Percentiles rank a stretch among this genome's conserved stretches.
These are phyloP conservation scores for Podospora fimiseda DNA, from an alignment of 495 filamentous ascomycete species.

Conservation along the genomic window DNA sequence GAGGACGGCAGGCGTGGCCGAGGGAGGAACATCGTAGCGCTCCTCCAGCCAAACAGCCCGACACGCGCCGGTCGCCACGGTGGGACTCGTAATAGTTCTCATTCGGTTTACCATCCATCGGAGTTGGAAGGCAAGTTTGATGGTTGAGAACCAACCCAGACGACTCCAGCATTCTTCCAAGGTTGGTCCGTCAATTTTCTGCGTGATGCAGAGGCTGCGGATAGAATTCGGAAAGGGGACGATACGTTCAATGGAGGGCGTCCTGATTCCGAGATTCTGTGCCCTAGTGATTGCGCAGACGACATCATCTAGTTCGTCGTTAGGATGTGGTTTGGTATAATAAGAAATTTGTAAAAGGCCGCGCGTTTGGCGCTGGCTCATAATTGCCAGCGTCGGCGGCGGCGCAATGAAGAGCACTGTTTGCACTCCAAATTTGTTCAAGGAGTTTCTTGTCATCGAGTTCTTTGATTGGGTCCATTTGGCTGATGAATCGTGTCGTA, in stretches of 20 bases:
- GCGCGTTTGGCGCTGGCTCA: background rate
- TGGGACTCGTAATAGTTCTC: background rate
- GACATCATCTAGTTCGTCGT: background rate
- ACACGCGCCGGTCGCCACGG: slow-evolving; percentile 1
- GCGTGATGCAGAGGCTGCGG: background rate
- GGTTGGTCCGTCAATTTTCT: background rate
- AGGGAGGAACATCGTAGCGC: background rate
- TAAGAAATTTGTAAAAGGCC: background rate
- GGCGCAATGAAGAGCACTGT: background rate
- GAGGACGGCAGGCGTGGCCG: background rate
- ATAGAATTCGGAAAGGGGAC: background rate
- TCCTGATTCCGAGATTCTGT: background rate
- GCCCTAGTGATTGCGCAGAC: background rate
- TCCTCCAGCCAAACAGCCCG: slow-evolving; percentile 3
- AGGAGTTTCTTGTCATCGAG: background rate
- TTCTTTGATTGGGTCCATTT: background rate
- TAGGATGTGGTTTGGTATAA: background rate
- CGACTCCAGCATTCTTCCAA: background rate
- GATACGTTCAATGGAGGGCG: background rate
- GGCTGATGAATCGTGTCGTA: too few species aligned
- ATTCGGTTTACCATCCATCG: background rate
- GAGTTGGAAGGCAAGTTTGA: background rate
- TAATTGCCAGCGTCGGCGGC: background rate
- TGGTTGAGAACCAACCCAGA: background rate
- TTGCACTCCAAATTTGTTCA: background rate